phyloP scores from a whole-genome alignment of 805 yeast genomes.

The Lachancea fermentati region DNA sequence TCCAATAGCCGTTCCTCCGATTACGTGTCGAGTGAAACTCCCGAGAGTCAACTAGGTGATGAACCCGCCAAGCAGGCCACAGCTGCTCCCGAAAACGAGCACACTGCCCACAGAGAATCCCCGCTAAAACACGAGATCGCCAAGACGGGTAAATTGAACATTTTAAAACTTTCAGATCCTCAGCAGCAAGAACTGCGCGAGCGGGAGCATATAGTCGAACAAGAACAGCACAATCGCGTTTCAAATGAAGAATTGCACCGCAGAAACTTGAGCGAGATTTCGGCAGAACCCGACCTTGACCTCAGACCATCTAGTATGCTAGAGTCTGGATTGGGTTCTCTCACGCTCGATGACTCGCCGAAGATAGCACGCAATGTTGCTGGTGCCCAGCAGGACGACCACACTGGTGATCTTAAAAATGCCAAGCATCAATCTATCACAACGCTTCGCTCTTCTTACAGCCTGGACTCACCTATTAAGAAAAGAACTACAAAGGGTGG shows the following conservation, averaged over 20 bases:
- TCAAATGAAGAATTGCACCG: slow-evolving; percentile 9
- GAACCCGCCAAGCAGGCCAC: slow-evolving; percentile 1
- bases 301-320: slow-evolving; percentile 19
- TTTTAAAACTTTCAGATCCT: slow-evolving; percentile 23
- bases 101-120: background rate
- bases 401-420: background rate
- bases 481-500: slow-evolving; percentile 20
- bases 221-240: slow-evolving; percentile 10
- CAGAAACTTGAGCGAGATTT: slow-evolving; percentile 6
- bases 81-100: background rate
- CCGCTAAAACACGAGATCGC: background rate
- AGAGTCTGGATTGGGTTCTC: slow-evolving; percentile 17
- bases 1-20: slow-evolving; percentile 6
- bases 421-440: slow-evolving; percentile 17
- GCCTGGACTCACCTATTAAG: slow-evolving; percentile 22
- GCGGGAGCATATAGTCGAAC: slow-evolving; percentile 11
- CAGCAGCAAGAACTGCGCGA: slow-evolving; percentile 19
- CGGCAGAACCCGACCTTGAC: slow-evolving; percentile 9
- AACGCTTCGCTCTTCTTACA: slow-evolving; percentile 23
- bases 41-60: slow-evolving; percentile 4
- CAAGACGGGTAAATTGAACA: slow-evolving; percentile 18
- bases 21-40: slow-evolving; percentile 2
- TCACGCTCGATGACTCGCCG: slow-evolving; percentile 11
- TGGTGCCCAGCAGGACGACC: too few species aligned
- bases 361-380: too few species aligned